Evolutionary conservation across 1,284 basidiomycete species (phyloP).

Genomic region (Puccinia hordei): DNA sequence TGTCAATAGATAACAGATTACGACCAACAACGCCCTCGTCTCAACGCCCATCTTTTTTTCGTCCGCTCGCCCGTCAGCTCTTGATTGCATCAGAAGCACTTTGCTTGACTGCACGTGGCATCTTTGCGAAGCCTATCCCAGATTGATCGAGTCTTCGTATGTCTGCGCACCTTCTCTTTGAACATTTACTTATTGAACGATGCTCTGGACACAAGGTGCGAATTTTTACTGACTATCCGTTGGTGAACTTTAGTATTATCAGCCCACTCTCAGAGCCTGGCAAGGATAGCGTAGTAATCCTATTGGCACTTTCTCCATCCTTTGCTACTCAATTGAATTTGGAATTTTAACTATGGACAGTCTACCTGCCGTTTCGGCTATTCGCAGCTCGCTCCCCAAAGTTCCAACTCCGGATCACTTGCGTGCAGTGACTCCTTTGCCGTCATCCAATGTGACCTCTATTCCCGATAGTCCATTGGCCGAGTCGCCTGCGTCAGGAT

Average conservation of each 20-base stretch:
- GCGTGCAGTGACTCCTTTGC: neutral
- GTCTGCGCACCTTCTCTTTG: neutral
- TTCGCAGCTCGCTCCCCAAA: neutral
- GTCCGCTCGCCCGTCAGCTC: neutral
- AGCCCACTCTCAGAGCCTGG: neutral
- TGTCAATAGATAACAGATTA: neutral
- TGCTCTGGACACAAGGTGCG: no score
- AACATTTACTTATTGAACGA: neutral
- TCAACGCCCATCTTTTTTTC: neutral
- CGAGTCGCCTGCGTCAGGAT: constrained; percentile 3
- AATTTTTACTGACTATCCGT: constrained; percentile 6
- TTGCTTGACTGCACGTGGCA: neutral
- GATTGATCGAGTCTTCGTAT: neutral
- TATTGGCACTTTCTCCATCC: no score
- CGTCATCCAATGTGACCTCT: constrained; percentile 1
- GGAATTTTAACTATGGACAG: neutral
- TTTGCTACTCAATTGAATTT: neutral
- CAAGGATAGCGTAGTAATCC: no score
- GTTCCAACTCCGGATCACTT: neutral
- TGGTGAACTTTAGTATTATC: neutral
- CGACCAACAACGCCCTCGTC: neutral
- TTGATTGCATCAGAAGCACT: neutral
- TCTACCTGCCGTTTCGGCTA: neutral
- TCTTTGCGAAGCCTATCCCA: neutral
- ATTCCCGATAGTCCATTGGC: constrained; percentile 18